Conservation (phyloP, 805 yeast genomes). For the Candida pseudoglaebosa region DNA sequence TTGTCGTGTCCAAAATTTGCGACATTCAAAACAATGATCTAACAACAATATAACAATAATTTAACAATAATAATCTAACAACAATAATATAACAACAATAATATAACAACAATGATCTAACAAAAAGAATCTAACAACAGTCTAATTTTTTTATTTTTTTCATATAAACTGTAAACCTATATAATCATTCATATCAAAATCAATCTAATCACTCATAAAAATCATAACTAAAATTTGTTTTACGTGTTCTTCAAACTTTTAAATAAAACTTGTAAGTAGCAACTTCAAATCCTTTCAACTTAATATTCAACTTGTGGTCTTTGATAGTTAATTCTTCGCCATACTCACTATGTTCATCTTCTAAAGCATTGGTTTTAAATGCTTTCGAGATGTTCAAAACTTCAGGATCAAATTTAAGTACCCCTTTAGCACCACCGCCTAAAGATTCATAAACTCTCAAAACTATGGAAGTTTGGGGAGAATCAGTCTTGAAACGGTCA, state of each 20-base stretch:
- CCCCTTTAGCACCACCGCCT: slow-evolving; percentile 70
- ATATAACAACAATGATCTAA: too few species aligned
- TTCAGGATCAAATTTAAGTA: slow-evolving; percentile 37
- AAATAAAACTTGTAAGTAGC: slow-evolving; percentile 55
- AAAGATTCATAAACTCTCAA: slow-evolving; percentile 81
- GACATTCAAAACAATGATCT: not conserved
- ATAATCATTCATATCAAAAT: not conserved
- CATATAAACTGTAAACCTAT: not conserved
- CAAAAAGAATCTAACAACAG: not conserved
- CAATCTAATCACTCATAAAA: slow-evolving; percentile 1
- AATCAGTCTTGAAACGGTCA: slow-evolving; percentile 41
- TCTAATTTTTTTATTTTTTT: not conserved
- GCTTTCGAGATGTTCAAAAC: slow-evolving; percentile 43
- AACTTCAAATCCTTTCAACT: slow-evolving; percentile 74
- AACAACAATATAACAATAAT: too few species aligned
- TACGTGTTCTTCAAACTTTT: slow-evolving; percentile 7
- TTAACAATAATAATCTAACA: too few species aligned
- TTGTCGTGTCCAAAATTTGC: not conserved
- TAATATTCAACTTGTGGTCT: slow-evolving; percentile 31
- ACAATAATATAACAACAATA: too few species aligned
- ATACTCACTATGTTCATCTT: slow-evolving; percentile 40
- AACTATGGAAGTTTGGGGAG: slow-evolving; percentile 43
- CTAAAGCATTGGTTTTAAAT: slow-evolving; percentile 56
- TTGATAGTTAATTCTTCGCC: slow-evolving; percentile 35
- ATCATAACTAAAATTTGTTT: slow-evolving; percentile 6